These are phyloP conservation scores for Eragrostis curvula DNA, from an alignment of 176 grass and related monocot genomes.

Conservation along the genomic window DNA sequence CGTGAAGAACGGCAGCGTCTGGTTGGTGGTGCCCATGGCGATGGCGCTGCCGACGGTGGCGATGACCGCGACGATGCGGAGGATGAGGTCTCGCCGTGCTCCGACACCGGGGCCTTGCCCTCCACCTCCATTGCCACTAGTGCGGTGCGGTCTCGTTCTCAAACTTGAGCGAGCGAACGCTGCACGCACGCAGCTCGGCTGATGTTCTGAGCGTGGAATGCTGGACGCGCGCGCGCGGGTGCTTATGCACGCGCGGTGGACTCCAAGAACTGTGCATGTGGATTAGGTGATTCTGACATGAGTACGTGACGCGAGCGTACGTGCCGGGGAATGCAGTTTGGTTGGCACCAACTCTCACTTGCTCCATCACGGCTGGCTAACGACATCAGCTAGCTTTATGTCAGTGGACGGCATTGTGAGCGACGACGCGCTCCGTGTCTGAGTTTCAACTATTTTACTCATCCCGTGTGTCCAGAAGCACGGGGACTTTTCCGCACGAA, in stretches of 20 bases:
- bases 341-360: slow-evolving; percentile 42
- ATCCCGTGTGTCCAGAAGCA: background rate
- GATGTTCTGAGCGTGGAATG: background rate
- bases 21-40: slow-evolving; percentile 62
- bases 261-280: background rate
- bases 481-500: background rate
- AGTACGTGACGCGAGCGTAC: slow-evolving; percentile 6
- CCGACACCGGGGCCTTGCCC: background rate
- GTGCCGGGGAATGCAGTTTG: slow-evolving; percentile 16
- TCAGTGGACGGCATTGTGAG: background rate
- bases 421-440: background rate
- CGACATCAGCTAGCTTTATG: background rate
- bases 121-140: slow-evolving; percentile 14
- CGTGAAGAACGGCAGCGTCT: slow-evolving; percentile 64
- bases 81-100: slow-evolving; percentile 50
- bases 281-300: slow-evolving; percentile 27
- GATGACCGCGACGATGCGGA: slow-evolving; percentile 45
- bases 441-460: background rate
- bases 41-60: slow-evolving; percentile 58
- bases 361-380: slow-evolving; percentile 31
- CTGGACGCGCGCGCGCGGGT: background rate
- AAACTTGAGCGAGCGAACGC: background rate
- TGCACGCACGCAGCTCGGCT: background rate
- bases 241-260: background rate
- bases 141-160: background rate